Evolutionary conservation across 345 rosid genomes (phyloP).

Genomic region (Eucalyptus cloeziana): DNA sequence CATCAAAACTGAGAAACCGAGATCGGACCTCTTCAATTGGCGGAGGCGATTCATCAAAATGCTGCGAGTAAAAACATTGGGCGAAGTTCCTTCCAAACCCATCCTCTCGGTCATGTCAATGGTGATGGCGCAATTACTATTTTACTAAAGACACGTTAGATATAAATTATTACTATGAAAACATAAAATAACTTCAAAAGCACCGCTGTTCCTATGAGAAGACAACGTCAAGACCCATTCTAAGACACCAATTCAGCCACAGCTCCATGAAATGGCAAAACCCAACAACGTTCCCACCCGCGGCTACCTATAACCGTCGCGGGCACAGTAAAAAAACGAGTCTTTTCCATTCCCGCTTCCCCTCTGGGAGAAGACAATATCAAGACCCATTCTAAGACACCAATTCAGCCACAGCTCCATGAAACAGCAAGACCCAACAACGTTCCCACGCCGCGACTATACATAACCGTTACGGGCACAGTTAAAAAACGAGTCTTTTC

Average conservation of each 20-base stretch:
- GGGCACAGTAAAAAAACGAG: too few relatives aligned
- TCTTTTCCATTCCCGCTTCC: not conserved
- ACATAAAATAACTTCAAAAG: too few relatives aligned
- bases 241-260: too few relatives aligned
- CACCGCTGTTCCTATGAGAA: too few relatives aligned
- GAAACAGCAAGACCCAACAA: not conserved
- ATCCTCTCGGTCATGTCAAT: not conserved
- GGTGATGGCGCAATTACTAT: not conserved
- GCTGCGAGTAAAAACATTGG: not conserved
- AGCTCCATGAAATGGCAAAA: too few relatives aligned
- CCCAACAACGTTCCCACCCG: too few relatives aligned
- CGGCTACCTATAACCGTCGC: too few relatives aligned
- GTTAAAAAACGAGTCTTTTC: not conserved
- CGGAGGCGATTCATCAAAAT: not conserved
- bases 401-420: not conserved
- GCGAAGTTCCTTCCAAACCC: not conserved
- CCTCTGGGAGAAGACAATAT: not conserved
- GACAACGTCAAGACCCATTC: too few relatives aligned
- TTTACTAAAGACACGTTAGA: too few relatives aligned
- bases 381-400: not conserved
- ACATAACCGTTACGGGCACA: not conserved
- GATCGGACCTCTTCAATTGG: not conserved
- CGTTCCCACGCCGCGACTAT: rapidly evolving
- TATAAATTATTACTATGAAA: too few relatives aligned
- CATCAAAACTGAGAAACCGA: too few relatives aligned